Conservation (phyloP, 1,284 basidiomycete species). For the Pseudozyma thailandica region DNA sequence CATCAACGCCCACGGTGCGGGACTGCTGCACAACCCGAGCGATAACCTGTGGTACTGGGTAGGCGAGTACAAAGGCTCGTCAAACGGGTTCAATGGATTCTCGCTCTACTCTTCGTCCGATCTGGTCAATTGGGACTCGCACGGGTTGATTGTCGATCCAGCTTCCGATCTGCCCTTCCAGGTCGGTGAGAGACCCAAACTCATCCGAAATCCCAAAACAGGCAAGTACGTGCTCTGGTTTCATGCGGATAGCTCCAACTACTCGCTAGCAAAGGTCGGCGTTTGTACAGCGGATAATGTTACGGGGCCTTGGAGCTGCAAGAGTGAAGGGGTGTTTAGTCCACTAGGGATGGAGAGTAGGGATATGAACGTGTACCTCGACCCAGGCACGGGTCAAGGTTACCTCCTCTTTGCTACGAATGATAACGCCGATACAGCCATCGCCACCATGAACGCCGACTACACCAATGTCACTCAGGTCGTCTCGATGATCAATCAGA, state of each 20-base stretch:
- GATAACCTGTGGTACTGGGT: constrained; percentile 29
- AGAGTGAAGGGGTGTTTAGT: constrained; percentile 13
- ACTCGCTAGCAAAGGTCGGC: constrained; percentile 26
- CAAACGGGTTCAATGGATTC: constrained; percentile 31
- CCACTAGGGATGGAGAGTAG: constrained; percentile 27
- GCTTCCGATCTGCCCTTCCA: constrained; percentile 21
- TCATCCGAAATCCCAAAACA: constrained; percentile 20
- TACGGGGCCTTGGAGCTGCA: constrained; percentile 23
- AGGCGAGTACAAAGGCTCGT: constrained; percentile 18
- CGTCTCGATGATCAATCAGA: constrained; percentile 3
- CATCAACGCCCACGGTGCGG: constrained; percentile 36
- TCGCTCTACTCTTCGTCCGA: constrained; percentile 33
- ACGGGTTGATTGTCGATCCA: constrained; percentile 23
- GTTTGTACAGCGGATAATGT: constrained; percentile 11
- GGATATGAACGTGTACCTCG: constrained; percentile 37
- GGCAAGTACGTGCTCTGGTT: constrained; percentile 35
- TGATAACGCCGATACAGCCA: constrained; percentile 14
- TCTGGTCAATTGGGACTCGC: constrained; percentile 26
- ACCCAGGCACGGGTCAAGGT: constrained; percentile 12
- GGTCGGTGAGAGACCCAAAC: constrained; percentile 31
- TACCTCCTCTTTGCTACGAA: constrained; percentile 33
- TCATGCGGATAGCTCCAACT: constrained; percentile 31
- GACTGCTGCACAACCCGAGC: constrained; percentile 9
- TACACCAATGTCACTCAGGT: constrained; percentile 22
- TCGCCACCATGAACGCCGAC: constrained; percentile 15